Base-by-base conservation (phyloP, 768 basidiomycete genomes). In the Boletus huronensis region DNA sequence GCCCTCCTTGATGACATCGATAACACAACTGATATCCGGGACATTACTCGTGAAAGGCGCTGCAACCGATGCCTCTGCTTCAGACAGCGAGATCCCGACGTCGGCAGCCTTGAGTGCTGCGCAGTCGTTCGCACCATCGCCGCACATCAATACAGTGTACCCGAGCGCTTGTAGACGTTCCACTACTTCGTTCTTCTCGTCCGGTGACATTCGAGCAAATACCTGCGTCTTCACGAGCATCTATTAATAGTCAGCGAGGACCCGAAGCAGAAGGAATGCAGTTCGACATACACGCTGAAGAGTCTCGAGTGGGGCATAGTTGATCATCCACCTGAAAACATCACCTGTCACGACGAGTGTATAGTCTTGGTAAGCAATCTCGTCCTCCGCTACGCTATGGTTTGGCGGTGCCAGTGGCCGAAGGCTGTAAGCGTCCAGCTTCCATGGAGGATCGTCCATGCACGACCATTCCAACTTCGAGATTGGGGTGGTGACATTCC, bases 91-190 rank as follows among this genome's bases (percentile, higher is more conserved):
- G 44, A 99, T 83, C 0, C 97, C 97, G 38, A 99, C 96, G 66
- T 99, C 97, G 6, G 97, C 97, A 4, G 97, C 96, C 72, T 98
- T 99, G 61, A 99, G 79, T 10, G 97, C 97, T 25, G 96, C 94
- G 66, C 97, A 98, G 67, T 99, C 97, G 66, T 99, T 99, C 2
- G 97, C 97, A 39, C 97, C 97, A 65, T 99, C 97, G 32, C 97
- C 97, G 62, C 97, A 98, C 88, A 98, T 98, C 10, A 96, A 80
- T 14, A 98, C 97, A 1, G 90, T 96, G 68, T 98, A 99, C 10
- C 96, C 97, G 23, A 99, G 80, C 2, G 81, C 77, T 64, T 98
- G 97, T 11, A 99, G 77, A 2, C 96, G 83, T 70, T 98, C 96
- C 17, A 99, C 92, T 17, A 98, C 84, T 70, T 99, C 97, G 61